Evolutionary conservation across 1,284 basidiomycete species (phyloP).

Genomic region (Austropuccinia psidii): DNA sequence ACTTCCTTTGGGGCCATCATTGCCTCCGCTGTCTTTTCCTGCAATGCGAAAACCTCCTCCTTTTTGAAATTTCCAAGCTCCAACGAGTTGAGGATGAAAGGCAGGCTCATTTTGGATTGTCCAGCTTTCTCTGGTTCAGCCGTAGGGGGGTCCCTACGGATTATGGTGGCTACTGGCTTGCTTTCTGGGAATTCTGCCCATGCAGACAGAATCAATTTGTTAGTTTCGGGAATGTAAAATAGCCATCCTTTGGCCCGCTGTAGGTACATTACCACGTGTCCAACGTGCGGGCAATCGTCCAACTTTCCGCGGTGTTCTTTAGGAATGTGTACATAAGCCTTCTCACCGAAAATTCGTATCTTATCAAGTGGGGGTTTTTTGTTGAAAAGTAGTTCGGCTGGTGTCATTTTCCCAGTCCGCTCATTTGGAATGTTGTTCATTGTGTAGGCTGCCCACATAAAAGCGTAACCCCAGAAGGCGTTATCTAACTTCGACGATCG

Average conservation of each 20-base stretch:
- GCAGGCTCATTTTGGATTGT: too few species aligned
- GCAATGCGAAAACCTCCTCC: too few species aligned
- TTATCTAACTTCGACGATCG: background rate
- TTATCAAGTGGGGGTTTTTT: background rate
- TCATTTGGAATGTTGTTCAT: constrained; percentile 6
- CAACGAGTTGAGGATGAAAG: too few species aligned
- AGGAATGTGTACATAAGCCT: background rate
- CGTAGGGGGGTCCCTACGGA: too few species aligned
- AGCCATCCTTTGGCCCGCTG: background rate
- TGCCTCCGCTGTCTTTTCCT: too few species aligned
- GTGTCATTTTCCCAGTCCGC: constrained; percentile 6
- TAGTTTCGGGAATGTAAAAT: background rate
- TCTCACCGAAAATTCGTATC: background rate
- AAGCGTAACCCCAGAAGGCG: constrained; percentile 16
- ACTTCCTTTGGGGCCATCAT: too few species aligned
- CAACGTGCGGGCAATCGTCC: background rate
- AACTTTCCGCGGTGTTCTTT: background rate
- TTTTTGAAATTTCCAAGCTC: too few species aligned
- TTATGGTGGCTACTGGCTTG: too few species aligned
- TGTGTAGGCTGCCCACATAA: background rate
- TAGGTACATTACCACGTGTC: background rate
- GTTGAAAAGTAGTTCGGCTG: background rate
- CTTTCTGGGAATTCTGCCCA: background rate
- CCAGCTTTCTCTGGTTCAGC: too few species aligned
- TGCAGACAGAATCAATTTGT: background rate